Evolutionary conservation across 257 asterid species (phyloP).

Genomic region (Lithospermum erythrorhizon): DNA sequence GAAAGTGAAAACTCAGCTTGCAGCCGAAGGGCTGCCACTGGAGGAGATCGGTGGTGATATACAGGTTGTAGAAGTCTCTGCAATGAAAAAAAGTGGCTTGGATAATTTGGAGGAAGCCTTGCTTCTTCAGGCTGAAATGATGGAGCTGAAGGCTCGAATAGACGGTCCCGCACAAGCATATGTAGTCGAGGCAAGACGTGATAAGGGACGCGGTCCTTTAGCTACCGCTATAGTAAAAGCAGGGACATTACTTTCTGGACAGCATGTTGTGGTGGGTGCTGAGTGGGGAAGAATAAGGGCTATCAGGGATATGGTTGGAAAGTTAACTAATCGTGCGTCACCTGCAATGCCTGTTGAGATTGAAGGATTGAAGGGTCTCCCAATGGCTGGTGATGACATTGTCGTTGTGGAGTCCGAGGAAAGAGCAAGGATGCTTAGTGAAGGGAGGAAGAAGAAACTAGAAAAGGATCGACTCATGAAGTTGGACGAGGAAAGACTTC

Average conservation of each 20-base stretch:
- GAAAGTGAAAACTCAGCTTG: conserved; percentile 73
- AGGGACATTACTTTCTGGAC: conserved; percentile 75
- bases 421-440: conserved; percentile 98
- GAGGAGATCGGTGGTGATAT: conserved; percentile 98
- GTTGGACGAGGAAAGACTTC: conserved; percentile 33
- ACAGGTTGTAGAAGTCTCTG: conserved; percentile 96
- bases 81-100: conserved; percentile 52
- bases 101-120: conserved; percentile 84
- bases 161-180: conserved; percentile 98
- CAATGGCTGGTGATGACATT: conserved; percentile 97
- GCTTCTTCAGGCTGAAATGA: conserved; percentile 86
- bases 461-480: conserved; percentile 63
- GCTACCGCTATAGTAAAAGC: conserved; percentile 93
- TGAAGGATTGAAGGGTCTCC: conserved; percentile 93
- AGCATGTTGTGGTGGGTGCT: conserved; percentile 74
- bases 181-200: conserved; percentile 95
- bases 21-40: conserved; percentile 65
- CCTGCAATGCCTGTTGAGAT: conserved; percentile 99
- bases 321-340: conserved; percentile 39
- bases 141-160: conserved; percentile 75
- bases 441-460: conserved; percentile 76
- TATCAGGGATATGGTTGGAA: conserved; percentile 58
- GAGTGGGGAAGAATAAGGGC: conserved; percentile 96
- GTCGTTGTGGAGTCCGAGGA: conserved; percentile 90
- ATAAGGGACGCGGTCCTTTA: conserved; percentile 88